Evolutionary conservation across 208 protist species (phyloP).

Genomic region (Angomonas ambiguus): DNA sequence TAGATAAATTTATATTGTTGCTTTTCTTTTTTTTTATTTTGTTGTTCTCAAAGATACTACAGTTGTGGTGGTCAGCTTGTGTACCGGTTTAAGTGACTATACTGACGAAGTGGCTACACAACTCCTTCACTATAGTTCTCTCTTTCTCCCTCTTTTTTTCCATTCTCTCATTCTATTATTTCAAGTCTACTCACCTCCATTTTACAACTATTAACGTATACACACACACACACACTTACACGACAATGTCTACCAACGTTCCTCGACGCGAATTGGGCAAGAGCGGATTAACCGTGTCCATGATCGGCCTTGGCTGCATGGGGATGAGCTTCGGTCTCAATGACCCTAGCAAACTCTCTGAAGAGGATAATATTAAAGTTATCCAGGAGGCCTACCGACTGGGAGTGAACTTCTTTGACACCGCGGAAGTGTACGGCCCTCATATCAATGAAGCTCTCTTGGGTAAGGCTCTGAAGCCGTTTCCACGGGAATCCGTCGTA

Average conservation of each 20-base stretch:
- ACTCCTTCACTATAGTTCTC: not conserved
- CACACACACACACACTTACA: slow-evolving; percentile 4
- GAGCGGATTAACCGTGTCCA: slow-evolving; percentile 22
- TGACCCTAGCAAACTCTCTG: slow-evolving; percentile 6
- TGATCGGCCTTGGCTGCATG: slow-evolving; percentile 36
- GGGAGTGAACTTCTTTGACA: slow-evolving; percentile 41
- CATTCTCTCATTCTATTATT: not conserved
- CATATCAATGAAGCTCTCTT: slow-evolving; percentile 28
- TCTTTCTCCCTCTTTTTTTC: not conserved
- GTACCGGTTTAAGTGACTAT: too few species aligned
- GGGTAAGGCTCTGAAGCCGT: slow-evolving; percentile 19
- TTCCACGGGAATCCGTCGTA: slow-evolving; percentile 22
- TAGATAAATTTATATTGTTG: too few species aligned
- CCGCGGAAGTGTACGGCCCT: slow-evolving; percentile 30
- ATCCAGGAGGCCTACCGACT: slow-evolving; percentile 23
- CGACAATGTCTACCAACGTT: not conserved
- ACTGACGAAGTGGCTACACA: too few species aligned
- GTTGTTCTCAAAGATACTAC: too few species aligned
- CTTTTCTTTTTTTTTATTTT: too few species aligned
- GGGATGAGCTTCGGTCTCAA: slow-evolving; percentile 27
- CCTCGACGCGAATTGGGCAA: slow-evolving; percentile 11
- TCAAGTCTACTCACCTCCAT: slow-evolving; percentile 6
- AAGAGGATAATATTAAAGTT: slow-evolving; percentile 16
- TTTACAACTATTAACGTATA: slow-evolving; percentile 1
- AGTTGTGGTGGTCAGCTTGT: too few species aligned